Percentiles rank a stretch among this genome's conserved stretches.
phyloP scores from a whole-genome alignment of 495 filamentous ascomycete genomes.

The Achaetomiella virescens region DNA sequence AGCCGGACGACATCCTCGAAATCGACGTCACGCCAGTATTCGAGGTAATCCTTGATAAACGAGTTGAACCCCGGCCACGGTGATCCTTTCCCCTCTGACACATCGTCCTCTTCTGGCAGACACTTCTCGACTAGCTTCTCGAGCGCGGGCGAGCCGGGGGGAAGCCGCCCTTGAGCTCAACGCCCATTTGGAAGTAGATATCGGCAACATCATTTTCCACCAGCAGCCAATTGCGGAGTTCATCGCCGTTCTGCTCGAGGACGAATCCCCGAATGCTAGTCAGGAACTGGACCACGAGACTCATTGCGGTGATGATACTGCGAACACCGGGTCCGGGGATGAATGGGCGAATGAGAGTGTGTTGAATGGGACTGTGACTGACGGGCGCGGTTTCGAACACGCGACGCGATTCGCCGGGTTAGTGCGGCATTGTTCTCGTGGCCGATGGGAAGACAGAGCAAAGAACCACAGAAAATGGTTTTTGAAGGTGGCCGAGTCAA shows the following conservation, averaged over 20 bases:
- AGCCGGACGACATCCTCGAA: conserved; percentile 67
- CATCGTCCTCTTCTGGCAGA: conserved; percentile 45
- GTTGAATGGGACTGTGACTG: background rate
- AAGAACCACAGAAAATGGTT: background rate
- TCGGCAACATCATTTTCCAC: conserved; percentile 44
- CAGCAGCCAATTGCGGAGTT: conserved; percentile 39
- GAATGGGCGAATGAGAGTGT: background rate
- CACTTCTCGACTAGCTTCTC: conserved; percentile 55
- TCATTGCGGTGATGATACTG: conserved; percentile 24
- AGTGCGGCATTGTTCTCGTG: background rate
- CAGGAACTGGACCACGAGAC: conserved; percentile 36
- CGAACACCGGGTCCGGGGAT: background rate
- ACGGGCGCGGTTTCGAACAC: background rate
- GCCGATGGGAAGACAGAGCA: background rate
- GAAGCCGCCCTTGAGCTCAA: conserved; percentile 55
- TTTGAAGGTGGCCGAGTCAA: too few relatives aligned
- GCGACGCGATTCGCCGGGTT: background rate
- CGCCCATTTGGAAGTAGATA: conserved; percentile 60
- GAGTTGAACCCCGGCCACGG: conserved; percentile 69
- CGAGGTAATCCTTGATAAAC: conserved; percentile 73
- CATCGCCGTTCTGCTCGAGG: conserved; percentile 32
- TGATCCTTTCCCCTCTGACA: conserved; percentile 45
- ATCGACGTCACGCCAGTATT: conserved; percentile 72
- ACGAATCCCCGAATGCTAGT: conserved; percentile 35
- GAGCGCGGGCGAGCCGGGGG: conserved; percentile 46